phyloP scores from a whole-genome alignment of 1,139 yeast species.

The Kurtzmaniella quercitrusa region DNA sequence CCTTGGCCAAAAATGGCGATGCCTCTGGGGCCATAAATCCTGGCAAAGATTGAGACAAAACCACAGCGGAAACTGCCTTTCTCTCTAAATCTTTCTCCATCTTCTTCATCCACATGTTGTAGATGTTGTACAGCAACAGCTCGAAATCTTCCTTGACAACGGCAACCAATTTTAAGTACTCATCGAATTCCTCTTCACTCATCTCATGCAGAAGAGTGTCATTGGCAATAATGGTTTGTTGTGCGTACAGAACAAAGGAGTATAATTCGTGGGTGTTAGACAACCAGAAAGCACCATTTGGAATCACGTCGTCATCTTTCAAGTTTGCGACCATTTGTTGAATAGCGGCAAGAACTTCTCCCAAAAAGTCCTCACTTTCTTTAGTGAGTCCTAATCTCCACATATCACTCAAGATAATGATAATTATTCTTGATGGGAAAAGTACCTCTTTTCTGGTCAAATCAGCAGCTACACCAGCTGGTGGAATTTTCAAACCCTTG shows the following conservation, averaged over 20 bases:
- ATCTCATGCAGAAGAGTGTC: slow-evolving; percentile 77
- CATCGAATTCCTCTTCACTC: slow-evolving; percentile 88
- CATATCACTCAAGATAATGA: slow-evolving; percentile 92
- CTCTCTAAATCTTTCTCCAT: slow-evolving; percentile 88
- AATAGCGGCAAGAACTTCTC: slow-evolving; percentile 83
- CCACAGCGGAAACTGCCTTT: slow-evolving; percentile 92
- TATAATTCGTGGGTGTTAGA: slow-evolving; percentile 94
- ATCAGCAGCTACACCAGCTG: slow-evolving; percentile 78
- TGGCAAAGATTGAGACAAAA: slow-evolving; percentile 89
- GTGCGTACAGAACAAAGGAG: slow-evolving; percentile 93
- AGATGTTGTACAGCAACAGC: slow-evolving; percentile 87
- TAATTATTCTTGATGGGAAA: slow-evolving; percentile 94
- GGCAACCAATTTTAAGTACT: slow-evolving; percentile 83
- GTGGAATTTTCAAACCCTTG: slow-evolving; percentile 85
- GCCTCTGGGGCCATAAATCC: slow-evolving; percentile 92
- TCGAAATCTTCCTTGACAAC: slow-evolving; percentile 94
- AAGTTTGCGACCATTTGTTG: slow-evolving; percentile 70
- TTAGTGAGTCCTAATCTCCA: slow-evolving; percentile 95
- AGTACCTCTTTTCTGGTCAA: slow-evolving; percentile 86
- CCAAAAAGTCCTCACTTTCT: slow-evolving; percentile 87
- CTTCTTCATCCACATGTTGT: slow-evolving; percentile 97
- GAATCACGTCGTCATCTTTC: slow-evolving; percentile 82
- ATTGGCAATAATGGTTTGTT: slow-evolving; percentile 80
- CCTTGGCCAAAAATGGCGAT: slow-evolving; percentile 79
- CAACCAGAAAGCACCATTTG: slow-evolving; percentile 97